phyloP scores from a whole-genome alignment of 352 stramenopile species.

The Plasmopara viticola region DNA sequence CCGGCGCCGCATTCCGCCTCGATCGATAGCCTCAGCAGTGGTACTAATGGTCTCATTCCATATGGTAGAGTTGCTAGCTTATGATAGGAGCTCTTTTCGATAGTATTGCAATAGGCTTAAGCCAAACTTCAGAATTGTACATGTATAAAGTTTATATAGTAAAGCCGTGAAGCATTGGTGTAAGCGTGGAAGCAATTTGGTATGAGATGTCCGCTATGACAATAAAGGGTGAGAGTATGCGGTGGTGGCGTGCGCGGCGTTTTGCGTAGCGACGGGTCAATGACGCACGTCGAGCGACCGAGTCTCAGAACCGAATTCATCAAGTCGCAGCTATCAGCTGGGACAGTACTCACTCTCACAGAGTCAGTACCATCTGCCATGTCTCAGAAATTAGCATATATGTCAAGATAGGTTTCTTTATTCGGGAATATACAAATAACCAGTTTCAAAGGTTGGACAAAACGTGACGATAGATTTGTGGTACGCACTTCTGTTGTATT shows the following conservation, averaged over 20 bases:
- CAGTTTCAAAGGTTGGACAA: neutral
- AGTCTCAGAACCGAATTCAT: conserved; percentile 4
- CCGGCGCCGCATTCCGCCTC: neutral
- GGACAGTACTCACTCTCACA: neutral
- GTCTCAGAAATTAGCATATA: no score
- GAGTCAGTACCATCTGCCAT: neutral
- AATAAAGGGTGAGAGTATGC: neutral
- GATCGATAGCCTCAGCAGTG: neutral
- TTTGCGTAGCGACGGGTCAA: conserved; percentile 21
- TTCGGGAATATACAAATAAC: neutral
- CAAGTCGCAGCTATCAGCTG: conserved; percentile 8
- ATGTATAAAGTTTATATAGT: neutral
- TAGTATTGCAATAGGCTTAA: no score
- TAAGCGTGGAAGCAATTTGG: neutral
- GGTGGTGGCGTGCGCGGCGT: conserved; percentile 16
- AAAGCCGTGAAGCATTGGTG: neutral
- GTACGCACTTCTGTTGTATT: neutral
- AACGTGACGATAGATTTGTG: neutral
- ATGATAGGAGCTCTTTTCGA: neutral
- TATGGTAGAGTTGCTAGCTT: neutral
- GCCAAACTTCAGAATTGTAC: neutral
- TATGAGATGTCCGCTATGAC: neutral
- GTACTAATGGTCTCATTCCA: neutral
- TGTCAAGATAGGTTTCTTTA: neutral
- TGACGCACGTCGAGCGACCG: conserved; percentile 17